Evolutionary conservation across 176 grass and related monocot genomes (phyloP).

Genomic region (Aegilops tauschii): DNA sequence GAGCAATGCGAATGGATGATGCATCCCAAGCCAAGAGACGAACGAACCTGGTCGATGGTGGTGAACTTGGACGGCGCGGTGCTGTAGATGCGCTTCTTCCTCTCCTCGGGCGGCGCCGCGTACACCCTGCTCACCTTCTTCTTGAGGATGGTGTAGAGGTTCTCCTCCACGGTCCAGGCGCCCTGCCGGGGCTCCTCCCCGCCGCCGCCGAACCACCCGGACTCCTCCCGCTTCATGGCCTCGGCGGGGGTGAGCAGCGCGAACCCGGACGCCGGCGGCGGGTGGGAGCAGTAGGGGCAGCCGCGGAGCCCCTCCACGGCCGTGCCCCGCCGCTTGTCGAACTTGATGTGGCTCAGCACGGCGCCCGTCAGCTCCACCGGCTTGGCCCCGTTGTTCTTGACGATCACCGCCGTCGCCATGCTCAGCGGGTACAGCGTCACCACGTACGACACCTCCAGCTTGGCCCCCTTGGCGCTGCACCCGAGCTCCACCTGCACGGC

Average conservation of each 20-base stretch:
- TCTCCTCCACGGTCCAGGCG: slow-evolving; percentile 71
- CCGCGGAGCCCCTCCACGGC: slow-evolving; percentile 74
- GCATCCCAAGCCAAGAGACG: not conserved
- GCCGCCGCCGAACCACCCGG: slow-evolving; percentile 48
- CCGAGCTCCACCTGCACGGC: slow-evolving; percentile 94
- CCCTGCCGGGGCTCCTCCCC: slow-evolving; percentile 36
- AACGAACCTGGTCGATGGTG: slow-evolving; percentile 77
- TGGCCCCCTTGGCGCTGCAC: slow-evolving; percentile 24
- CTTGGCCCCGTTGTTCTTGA: slow-evolving; percentile 65
- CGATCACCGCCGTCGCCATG: slow-evolving; percentile 87
- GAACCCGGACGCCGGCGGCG: slow-evolving; percentile 59
- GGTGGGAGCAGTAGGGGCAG: slow-evolving; percentile 66
- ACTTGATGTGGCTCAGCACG: slow-evolving; percentile 83
- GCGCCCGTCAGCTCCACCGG: slow-evolving; percentile 77
- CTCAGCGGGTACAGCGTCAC: slow-evolving; percentile 79
- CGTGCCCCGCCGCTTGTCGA: slow-evolving; percentile 51
- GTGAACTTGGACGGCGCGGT: slow-evolving; percentile 82
- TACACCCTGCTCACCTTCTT: slow-evolving; percentile 85
- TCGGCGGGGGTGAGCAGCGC: slow-evolving; percentile 57
- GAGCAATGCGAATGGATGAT: not conserved
- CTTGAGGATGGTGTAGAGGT: slow-evolving; percentile 68
- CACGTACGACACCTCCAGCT: slow-evolving; percentile 75
- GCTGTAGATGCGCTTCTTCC: slow-evolving; percentile 73
- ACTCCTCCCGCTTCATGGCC: slow-evolving; percentile 76
- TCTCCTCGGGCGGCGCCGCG: slow-evolving; percentile 74